Evolutionary conservation across 768 basidiomycete species (phyloP), one percentile per base, ranked within the genome.

Genomic region (Boletus vermiculosoides): DNA sequence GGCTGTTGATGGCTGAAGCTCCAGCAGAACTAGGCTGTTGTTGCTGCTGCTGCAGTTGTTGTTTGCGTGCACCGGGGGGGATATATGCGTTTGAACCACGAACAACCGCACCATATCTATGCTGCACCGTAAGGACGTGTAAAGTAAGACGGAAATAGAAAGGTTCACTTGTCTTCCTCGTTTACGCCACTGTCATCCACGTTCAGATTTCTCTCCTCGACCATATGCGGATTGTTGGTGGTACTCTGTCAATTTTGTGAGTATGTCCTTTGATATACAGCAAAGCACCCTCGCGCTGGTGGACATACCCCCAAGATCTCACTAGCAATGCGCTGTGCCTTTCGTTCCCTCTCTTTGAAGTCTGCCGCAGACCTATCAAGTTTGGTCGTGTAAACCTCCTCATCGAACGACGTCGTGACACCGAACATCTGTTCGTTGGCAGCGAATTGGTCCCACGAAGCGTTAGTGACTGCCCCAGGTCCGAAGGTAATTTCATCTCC

Each of bases 391-490:
- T 99, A 99, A 34, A 86, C 69, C 55, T 96, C 91, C 76, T 99
- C 97, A 66, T 96, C 88, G 73, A 92, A 99, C 63, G 83, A 84
- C 10, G 94, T 93, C 66, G 80, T 93, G 59, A 96, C 86, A 23
- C 97, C 97, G 68, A 97, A 98, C 54, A 92, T 79, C 64, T 89
- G 80, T 74, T 98, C 96, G 73, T 98, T 99, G 41, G 79, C 92
- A 20, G 86, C 87, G 65, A 96, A 99, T 72, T 97, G 94, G 72
- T 99, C 94, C 92, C 95, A 94, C 2, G 78, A 66, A 30, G 73
- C 68, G 56, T 74, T 76, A 44, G 64, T 64, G n/a, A 63, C 71
- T 16, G 80, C 72, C 12, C 79, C 79, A 16, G 80, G 66, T 5
- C 85, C 88, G 63, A 92, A 92, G 0, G 89, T 91, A 54, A 82